phyloP scores from a whole-genome alignment of 805 yeast species.

The Pichia kluyveri region DNA sequence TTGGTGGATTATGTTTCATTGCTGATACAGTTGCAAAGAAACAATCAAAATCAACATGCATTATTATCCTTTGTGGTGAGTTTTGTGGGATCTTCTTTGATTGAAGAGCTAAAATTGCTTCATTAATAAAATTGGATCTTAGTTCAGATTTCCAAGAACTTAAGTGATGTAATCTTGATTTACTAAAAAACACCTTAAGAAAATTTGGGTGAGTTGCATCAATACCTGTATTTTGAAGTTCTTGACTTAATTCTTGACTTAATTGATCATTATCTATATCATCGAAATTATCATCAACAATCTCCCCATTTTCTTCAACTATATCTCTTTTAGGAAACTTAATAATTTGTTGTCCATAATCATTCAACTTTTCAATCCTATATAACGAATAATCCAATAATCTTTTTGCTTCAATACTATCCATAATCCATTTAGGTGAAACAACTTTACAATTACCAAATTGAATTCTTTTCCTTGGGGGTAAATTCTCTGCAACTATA shows the following conservation, averaged over 20 bases:
- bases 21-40: slow-evolving; percentile 87
- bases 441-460: slow-evolving; percentile 68
- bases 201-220: slow-evolving; percentile 77
- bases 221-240: slow-evolving; percentile 11
- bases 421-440: slow-evolving; percentile 71
- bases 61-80: slow-evolving; percentile 27
- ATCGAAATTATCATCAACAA: slow-evolving; percentile 9
- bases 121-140: slow-evolving; percentile 46
- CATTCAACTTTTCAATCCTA: slow-evolving; percentile 29
- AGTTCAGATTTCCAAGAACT: slow-evolving; percentile 80
- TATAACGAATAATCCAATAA: slow-evolving; percentile 67
- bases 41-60: slow-evolving; percentile 90
- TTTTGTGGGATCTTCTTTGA: slow-evolving; percentile 5
- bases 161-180: slow-evolving; percentile 81
- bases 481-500: slow-evolving; percentile 68
- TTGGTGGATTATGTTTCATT: slow-evolving; percentile 37
- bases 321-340: slow-evolving; percentile 12
- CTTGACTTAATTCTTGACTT: slow-evolving; percentile 6
- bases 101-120: slow-evolving; percentile 28
- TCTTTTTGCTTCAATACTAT: slow-evolving; percentile 41
- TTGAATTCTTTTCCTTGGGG: slow-evolving; percentile 65
- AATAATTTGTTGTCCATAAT: slow-evolving; percentile 45
- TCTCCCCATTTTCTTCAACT: slow-evolving; percentile 4
- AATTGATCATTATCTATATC: slow-evolving; percentile 4
- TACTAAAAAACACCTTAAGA: slow-evolving; percentile 58